Evolutionary conservation across 805 yeast genomes (phyloP), one percentile per base, ranked within the genome.

Genomic region (Candida dajiaensis): DNA sequence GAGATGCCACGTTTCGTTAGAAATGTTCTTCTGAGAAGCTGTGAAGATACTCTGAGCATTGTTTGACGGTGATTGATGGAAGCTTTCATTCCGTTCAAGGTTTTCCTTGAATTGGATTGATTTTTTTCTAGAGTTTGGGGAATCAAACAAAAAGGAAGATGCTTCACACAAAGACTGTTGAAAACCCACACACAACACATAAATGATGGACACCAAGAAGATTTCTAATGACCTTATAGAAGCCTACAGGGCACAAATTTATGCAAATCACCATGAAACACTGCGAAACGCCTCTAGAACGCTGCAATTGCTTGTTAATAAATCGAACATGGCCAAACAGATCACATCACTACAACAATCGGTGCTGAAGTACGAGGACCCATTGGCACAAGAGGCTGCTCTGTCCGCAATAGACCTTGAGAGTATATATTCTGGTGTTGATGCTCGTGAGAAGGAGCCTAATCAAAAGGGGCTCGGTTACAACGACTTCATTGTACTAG

Each of bases 361-460:
- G 5, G 33, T 46, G 9, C 5, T 40, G 12, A 50, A 50, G 40
- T 57, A 54, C 43, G 52, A 57, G 35, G 46, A 46, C 19, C 48
- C 54, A n/a, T 40, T 47, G 1, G 58, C 50, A 13, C 56, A 49
- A 18, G 56, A 56, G 10, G 44, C 42, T 2, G 95, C 86, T 0
- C 64, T 89, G 25, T 88, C 78, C 23, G 64, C 74, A 0, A 67
- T 90, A 28, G 85, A 88, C 44, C 61, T 87, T 25, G 84, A 73
- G 2, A 55, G 60, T 20, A 73, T 89, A 1, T 82, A 78, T 53
- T 63, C 67, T 0, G 80, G 78, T 20, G 89, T 87, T 0, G 95
- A 85, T 44, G 52, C 59, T 15, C 60, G 76, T 50, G 71, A 70
- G 23, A 56, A 52, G 20, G 66, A 63, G 18, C 57, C 54, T 25